Conservation (phyloP, 2,329 filamentous ascomycete genomes). For the Penicillium sp. region DNA sequence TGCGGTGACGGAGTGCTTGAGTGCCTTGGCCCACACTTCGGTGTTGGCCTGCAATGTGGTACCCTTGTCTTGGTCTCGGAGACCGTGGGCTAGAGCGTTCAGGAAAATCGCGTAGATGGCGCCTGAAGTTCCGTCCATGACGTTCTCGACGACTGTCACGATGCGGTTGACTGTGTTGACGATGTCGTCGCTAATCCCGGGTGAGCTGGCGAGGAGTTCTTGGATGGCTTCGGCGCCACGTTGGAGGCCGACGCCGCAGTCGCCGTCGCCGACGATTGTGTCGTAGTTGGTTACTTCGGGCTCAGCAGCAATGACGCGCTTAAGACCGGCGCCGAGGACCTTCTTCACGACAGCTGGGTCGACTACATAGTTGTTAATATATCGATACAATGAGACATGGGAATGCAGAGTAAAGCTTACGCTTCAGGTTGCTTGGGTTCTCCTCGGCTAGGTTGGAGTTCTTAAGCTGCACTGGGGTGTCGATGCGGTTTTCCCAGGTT, state of each 20-base stretch:
- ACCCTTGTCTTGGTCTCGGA: conserved; percentile 54
- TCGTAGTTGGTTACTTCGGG: conserved; percentile 67
- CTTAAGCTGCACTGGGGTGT: conserved; percentile 45
- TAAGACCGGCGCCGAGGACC: conserved; percentile 56
- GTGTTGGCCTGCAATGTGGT: conserved; percentile 49
- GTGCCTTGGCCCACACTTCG: conserved; percentile 64
- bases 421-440: conserved; percentile 54
- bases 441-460: conserved; percentile 44
- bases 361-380: conserved; percentile 39
- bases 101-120: conserved; percentile 86
- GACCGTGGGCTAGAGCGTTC: conserved; percentile 75
- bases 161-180: conserved; percentile 62
- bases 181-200: conserved; percentile 56
- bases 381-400: neutral
- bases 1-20: conserved; percentile 69
- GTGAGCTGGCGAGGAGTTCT: conserved; percentile 40
- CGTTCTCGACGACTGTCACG: conserved; percentile 64
- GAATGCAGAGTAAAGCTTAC: conserved; percentile 36
- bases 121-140: conserved; percentile 75
- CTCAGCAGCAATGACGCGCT: conserved; percentile 63
- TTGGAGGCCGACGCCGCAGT: conserved; percentile 84
- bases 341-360: conserved; percentile 53
- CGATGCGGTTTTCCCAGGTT: conserved; percentile 58
- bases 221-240: conserved; percentile 73
- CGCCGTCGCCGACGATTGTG: conserved; percentile 85